Evolutionary conservation across 2,329 filamentous ascomycete species (phyloP), one percentile per base, ranked within the genome.

Genomic region (Fusarium lateritium): DNA sequence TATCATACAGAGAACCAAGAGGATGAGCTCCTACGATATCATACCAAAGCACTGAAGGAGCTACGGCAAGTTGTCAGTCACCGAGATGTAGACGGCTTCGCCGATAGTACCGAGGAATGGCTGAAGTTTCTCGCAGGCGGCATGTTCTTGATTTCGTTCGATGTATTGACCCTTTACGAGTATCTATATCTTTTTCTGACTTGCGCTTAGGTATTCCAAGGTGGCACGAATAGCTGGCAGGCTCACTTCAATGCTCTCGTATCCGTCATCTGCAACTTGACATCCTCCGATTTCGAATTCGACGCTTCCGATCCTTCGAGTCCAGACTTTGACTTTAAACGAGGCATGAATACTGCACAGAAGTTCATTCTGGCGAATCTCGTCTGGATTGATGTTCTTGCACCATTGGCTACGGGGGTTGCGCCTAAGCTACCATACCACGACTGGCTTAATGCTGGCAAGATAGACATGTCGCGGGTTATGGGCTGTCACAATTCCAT

Each of bases 121-220:
- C 63, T 76, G 6, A 74, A 76, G 31, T 73, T 76, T 28, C 56
- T 76, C 2, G 73, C 73, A 0, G 71, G 72, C 5, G 74, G 74
- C 0, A 64, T 66, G 13, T 70, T 73, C 7, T 62, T 76, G 15
- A 75, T 76, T 31, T 74, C 73, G 5, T 75, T 76, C 11, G 69
- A 76, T 59, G 72, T 75, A 64, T 8, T 11, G 28, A 8, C 10
- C 31, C 21, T 24, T 14, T n/a, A 10, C 2, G 17, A 43, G 15
- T 26, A n/a, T 21, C 7, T 1, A 6, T 6, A 3, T 28, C 7
- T 39, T 2, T 8, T 10, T 1, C 42, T 31, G 6, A 36, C 7
- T 8, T 26, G 0, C n/a, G 1, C 31, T 14, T 26, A 71, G 69
- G 69, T 71, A 0, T 73, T 73, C 2, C 69, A 60, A 43, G 72